A percentile compares a stretch with the other conserved stretches of the same genome.
Conservation (phyloP, 768 basidiomycete species). For the Tephrocybe sp. region DNA sequence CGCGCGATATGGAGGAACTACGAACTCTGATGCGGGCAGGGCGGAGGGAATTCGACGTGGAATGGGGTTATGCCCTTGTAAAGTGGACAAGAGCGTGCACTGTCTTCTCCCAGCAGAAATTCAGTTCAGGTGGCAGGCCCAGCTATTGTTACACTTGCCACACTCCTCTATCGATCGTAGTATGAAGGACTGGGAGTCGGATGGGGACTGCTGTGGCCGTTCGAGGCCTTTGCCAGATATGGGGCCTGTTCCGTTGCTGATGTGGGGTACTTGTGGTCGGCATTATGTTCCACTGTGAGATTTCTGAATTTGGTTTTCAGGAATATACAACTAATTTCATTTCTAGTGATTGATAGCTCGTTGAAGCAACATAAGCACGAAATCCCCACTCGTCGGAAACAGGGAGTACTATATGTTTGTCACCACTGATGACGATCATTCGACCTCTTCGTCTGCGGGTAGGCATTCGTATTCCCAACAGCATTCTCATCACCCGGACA, state of each 20-base stretch:
- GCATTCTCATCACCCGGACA: slow-evolving; percentile 31
- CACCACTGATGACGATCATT: slow-evolving; percentile 22
- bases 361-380: not conserved
- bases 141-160: not conserved
- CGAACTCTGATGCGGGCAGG: slow-evolving; percentile 59
- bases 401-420: slow-evolving; percentile 16
- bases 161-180: slow-evolving; percentile 12
- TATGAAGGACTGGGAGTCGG: slow-evolving; percentile 11
- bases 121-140: too few species aligned
- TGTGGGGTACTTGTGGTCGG: too few species aligned
- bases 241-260: slow-evolving; percentile 31
- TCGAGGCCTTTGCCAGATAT: slow-evolving; percentile 40
- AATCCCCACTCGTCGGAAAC: slow-evolving; percentile 12
- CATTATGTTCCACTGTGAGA: slow-evolving; percentile 22
- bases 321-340: not conserved
- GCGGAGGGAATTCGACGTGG: slow-evolving; percentile 28
- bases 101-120: too few species aligned
- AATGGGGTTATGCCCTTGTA: not conserved
- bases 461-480: not conserved
- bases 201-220: slow-evolving; percentile 6
- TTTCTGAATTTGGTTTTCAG: not conserved
- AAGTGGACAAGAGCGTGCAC: not conserved
- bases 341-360: slow-evolving; percentile 2
- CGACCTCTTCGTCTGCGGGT: not conserved
- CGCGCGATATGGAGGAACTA: slow-evolving; percentile 55